A percentile compares a stretch with the other conserved stretches of the same genome.
Evolutionary conservation across 2,329 filamentous ascomycete genomes (phyloP).

Genomic region (Fusarium austroafricanum): DNA sequence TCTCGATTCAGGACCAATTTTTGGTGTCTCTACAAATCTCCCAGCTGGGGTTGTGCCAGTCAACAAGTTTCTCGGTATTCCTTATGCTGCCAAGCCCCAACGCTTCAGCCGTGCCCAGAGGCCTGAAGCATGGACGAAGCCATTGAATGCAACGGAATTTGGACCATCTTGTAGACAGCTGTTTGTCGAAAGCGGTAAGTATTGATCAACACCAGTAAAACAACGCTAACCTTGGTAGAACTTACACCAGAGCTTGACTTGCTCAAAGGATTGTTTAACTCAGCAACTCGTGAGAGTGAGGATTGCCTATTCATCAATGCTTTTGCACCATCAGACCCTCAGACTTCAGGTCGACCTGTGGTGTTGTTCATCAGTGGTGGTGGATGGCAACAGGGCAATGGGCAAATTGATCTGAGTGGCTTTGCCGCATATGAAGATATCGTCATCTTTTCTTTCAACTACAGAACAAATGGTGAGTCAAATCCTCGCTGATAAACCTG

Average conservation of each 20-base stretch:
- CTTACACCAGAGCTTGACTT: constrained; percentile 36
- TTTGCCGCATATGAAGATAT: constrained; percentile 47
- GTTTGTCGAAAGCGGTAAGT: constrained; percentile 29
- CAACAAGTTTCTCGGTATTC: constrained; percentile 41
- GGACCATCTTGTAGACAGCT: constrained; percentile 35
- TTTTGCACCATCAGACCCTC: constrained; percentile 37
- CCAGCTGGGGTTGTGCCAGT: constrained; percentile 27
- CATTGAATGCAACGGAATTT: constrained; percentile 22
- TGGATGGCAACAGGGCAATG: constrained; percentile 42
- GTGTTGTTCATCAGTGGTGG: constrained; percentile 46
- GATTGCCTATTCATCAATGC: constrained; percentile 48
- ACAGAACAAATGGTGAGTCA: constrained; percentile 41
- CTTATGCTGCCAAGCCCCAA: constrained; percentile 29
- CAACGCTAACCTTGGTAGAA: constrained; percentile 11
- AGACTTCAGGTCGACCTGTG: constrained; percentile 23
- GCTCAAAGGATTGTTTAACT: constrained; percentile 36
- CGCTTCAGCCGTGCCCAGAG: constrained; percentile 30
- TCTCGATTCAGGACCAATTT: constrained; percentile 32
- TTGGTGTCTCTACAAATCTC: constrained; percentile 29
- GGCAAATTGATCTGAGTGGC: constrained; percentile 37
- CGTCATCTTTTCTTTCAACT: constrained; percentile 45
- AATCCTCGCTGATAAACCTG: accelerated
- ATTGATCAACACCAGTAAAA: neutral
- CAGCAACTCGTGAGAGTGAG: constrained; percentile 40
- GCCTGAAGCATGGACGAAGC: constrained; percentile 30